A percentile compares a stretch with the other conserved stretches of the same genome.
These are phyloP conservation scores for Chrysanthemum lavandulifolium DNA, from an alignment of 129 eudicot species.

Conservation along the genomic window DNA sequence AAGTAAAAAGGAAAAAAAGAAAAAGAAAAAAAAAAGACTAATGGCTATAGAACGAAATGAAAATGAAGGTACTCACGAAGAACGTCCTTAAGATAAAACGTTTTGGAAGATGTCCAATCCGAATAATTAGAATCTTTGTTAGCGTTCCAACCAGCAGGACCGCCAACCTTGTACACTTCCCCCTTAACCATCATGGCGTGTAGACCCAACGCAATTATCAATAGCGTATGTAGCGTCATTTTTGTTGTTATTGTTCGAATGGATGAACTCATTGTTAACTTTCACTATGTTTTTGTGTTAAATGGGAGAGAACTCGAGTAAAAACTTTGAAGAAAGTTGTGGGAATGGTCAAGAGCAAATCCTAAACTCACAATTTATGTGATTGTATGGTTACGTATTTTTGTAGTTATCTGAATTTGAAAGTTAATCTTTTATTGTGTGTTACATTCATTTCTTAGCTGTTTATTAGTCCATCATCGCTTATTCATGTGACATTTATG, in stretches of 20 bases:
- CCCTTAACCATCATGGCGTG: constrained; percentile 20
- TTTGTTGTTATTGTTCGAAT: not conserved
- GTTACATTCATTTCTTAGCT: constrained; percentile 20
- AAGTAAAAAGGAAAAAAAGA: not conserved
- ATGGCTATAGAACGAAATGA: not conserved
- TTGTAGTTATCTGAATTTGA: constrained; percentile 11
- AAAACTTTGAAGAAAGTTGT: constrained; percentile 15
- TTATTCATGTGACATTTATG: constrained; percentile 27
- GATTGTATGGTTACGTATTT: not conserved
- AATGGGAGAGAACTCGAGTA: constrained; percentile 1
- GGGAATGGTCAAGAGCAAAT: constrained; percentile 9
- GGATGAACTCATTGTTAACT: not conserved
- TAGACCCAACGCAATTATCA: not conserved
- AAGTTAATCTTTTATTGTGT: not conserved
- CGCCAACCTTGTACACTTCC: constrained; percentile 57
- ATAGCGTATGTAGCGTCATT: constrained; percentile 11
- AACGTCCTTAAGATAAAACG: constrained; percentile 47
- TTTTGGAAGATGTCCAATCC: constrained; percentile 49
- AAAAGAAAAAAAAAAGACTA: not conserved
- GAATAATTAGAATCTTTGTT: constrained; percentile 31
- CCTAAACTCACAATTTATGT: constrained; percentile 21
- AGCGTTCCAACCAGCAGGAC: constrained; percentile 54
- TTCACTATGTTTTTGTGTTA: not conserved
- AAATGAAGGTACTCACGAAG: constrained; percentile 27
- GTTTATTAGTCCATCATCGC: constrained; percentile 8